Conservation (phyloP, 495 filamentous ascomycete genomes). For the Penicillium canariense region DNA sequence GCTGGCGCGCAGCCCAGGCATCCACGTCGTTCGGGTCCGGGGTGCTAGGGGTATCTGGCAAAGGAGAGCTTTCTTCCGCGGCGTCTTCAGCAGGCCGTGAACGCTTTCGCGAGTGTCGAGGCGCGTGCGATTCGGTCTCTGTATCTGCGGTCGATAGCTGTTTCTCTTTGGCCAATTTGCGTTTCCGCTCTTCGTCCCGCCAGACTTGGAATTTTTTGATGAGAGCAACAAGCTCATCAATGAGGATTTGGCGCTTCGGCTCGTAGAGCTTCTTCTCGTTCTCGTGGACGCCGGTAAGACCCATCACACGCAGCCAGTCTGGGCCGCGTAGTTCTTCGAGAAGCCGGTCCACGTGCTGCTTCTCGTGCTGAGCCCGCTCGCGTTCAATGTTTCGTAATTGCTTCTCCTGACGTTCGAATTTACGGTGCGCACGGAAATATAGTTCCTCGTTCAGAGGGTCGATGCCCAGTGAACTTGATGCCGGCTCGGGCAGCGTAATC, state of each 20-base stretch:
- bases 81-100: constrained; percentile 17
- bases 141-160: constrained; percentile 31
- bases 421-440: constrained; percentile 69
- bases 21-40: constrained; percentile 70
- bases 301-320: constrained; percentile 93
- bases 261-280: constrained; percentile 80
- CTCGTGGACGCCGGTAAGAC: constrained; percentile 83
- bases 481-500: constrained; percentile 25
- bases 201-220: constrained; percentile 83
- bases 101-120: constrained; percentile 27
- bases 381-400: constrained; percentile 91
- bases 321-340: constrained; percentile 84
- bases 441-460: constrained; percentile 70
- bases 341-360: constrained; percentile 79
- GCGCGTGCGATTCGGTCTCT: constrained; percentile 11
- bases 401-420: constrained; percentile 84
- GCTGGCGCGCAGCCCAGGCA: constrained; percentile 66
- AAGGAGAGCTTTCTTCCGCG: constrained; percentile 20
- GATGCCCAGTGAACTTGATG: neutral
- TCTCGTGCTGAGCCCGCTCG: constrained; percentile 88
- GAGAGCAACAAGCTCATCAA: constrained; percentile 72
- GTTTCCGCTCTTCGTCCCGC: constrained; percentile 85
- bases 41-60: constrained; percentile 41
- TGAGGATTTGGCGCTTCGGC: constrained; percentile 78
- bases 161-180: constrained; percentile 67